A percentile compares a stretch with the other conserved stretches of the same genome.
Conservation (phyloP, 1,139 yeast species). For the Ashbya aceris region DNA sequence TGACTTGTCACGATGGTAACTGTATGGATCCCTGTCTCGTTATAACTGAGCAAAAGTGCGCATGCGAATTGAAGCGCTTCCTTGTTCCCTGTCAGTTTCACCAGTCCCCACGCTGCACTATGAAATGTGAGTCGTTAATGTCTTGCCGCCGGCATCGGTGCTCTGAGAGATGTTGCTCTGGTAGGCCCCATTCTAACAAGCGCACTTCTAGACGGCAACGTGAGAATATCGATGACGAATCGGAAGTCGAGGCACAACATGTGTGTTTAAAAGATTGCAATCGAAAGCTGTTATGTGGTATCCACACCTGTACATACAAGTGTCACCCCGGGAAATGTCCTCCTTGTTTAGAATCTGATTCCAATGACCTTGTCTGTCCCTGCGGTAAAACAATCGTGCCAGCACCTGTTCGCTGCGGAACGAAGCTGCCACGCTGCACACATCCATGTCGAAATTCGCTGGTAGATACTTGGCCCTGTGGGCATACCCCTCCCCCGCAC, state of each 20-base stretch:
- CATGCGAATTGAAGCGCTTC: constrained; percentile 35
- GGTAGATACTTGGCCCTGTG: constrained; percentile 45
- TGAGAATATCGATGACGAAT: constrained; percentile 37
- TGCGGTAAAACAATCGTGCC: constrained; percentile 75
- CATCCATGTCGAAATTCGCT: constrained; percentile 52
- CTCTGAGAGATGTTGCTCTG: constrained; percentile 56
- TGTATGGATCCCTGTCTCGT: constrained; percentile 57
- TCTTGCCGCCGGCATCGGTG: constrained; percentile 82
- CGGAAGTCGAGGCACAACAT: constrained; percentile 66
- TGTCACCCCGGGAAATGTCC: constrained; percentile 84
- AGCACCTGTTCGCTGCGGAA: constrained; percentile 90
- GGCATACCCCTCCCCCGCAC: constrained; percentile 67
- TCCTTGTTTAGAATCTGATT: constrained; percentile 74
- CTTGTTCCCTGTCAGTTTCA: constrained; percentile 56
- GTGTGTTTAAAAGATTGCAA: constrained; percentile 68
- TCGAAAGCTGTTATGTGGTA: constrained; percentile 58
- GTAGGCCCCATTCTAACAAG: constrained; percentile 51
- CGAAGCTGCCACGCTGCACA: constrained; percentile 55
- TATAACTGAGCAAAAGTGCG: constrained; percentile 26
- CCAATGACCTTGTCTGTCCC: constrained; percentile 71
- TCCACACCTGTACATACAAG: constrained; percentile 60
- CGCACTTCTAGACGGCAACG: constrained; percentile 42
- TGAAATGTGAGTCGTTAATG: constrained; percentile 65
- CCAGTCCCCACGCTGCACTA: constrained; percentile 54
- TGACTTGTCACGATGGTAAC: constrained; percentile 67